Evolutionary conservation across 2,329 filamentous ascomycete species (phyloP).

Genomic region (Alternaria triticina): DNA sequence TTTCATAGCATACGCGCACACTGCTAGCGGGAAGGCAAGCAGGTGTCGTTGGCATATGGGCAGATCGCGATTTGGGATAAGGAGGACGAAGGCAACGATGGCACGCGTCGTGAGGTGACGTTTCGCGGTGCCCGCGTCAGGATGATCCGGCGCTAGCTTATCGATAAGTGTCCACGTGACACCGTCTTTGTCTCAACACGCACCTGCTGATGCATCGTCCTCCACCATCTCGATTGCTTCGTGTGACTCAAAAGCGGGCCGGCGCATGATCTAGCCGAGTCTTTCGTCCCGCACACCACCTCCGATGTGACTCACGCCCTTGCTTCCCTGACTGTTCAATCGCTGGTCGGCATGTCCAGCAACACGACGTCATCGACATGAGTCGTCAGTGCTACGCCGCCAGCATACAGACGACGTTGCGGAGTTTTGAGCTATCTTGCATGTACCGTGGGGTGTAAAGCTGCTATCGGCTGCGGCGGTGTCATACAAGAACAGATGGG

Average conservation of each 20-base stretch:
- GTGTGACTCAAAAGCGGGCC: neutral
- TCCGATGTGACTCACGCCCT: neutral
- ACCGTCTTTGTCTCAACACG: neutral
- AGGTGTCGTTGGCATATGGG: neutral
- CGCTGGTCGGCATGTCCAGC: neutral
- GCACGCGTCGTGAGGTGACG: conserved; percentile 7
- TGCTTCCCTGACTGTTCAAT: neutral
- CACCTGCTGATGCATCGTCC: neutral
- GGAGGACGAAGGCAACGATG: conserved; percentile 5
- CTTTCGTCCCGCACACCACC: neutral
- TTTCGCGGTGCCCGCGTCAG: conserved; percentile 2
- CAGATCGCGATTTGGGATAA: neutral
- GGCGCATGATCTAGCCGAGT: neutral
- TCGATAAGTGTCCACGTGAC: conserved; percentile 7
- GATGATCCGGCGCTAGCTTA: conserved; percentile 11
- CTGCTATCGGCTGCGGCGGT: no score
- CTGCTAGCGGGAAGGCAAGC: neutral
- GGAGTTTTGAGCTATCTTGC: no score
- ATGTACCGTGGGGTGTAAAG: no score
- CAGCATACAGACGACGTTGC: neutral
- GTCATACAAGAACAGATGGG: neutral
- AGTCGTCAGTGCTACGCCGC: neutral
- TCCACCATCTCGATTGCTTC: neutral
- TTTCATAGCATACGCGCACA: neutral
- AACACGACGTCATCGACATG: neutral